Evolutionary conservation across 495 filamentous ascomycete species (phyloP).

Genomic region (Bombardia bombarda): DNA sequence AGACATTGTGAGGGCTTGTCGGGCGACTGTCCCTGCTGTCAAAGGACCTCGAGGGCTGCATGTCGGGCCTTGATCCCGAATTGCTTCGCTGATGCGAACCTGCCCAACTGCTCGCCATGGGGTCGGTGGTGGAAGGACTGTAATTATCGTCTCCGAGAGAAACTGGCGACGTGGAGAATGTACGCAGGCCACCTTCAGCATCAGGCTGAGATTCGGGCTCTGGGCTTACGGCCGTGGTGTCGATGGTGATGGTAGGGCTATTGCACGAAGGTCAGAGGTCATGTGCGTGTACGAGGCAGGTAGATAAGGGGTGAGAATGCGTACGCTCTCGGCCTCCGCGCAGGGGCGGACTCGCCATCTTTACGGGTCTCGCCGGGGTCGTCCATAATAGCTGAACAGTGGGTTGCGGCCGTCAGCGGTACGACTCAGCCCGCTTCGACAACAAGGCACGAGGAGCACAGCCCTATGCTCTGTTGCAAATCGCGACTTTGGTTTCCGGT

Average conservation of each 20-base stretch:
- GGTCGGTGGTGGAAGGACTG: conserved; percentile 34
- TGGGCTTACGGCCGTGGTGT: conserved; percentile 59
- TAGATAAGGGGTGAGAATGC: conserved; percentile 2
- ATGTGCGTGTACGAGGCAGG: not conserved
- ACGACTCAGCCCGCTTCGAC: conserved; percentile 10
- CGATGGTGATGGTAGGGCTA: conserved; percentile 66
- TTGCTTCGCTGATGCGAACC: conserved; percentile 34
- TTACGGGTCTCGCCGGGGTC: conserved; percentile 7
- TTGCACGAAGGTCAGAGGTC: not conserved
- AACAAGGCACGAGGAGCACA: conserved; percentile 3
- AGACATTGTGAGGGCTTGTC: conserved; percentile 86
- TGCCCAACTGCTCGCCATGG: conserved; percentile 35
- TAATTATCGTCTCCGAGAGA: conserved; percentile 38
- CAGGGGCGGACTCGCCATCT: conserved; percentile 11
- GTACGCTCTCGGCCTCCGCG: conserved; percentile 22
- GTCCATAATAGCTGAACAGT: conserved; percentile 19
- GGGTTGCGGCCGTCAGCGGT: conserved; percentile 12
- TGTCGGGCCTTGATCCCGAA: conserved; percentile 42
- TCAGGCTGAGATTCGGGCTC: conserved; percentile 10
- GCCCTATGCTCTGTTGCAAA: not conserved
- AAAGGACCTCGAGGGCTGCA: conserved; percentile 55
- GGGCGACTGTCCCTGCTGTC: conserved; percentile 72
- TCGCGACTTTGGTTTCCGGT: no score
- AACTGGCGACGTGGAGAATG: conserved; percentile 30
- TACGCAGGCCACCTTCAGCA: conserved; percentile 6